Evolutionary conservation across 805 yeast species (phyloP).

Genomic region (Henningerozyma blattae): DNA sequence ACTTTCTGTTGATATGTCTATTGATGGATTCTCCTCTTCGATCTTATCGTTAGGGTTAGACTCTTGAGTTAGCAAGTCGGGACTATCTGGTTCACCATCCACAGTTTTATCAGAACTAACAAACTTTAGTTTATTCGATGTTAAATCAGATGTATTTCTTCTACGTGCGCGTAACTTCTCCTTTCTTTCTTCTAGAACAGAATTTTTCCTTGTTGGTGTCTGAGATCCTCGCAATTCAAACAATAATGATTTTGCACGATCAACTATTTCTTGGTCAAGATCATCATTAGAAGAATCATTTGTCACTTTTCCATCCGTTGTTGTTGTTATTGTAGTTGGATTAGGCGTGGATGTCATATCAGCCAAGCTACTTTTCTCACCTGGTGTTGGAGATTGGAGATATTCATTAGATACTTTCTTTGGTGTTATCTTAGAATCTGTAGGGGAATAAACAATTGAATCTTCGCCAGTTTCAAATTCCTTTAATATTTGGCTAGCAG

Average conservation of each 20-base stretch:
- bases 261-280: conserved; percentile 17
- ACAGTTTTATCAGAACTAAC: too few relatives aligned
- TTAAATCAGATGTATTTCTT: conserved; percentile 6
- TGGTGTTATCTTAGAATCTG: conserved; percentile 1
- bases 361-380: too few relatives aligned
- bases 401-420: too few relatives aligned
- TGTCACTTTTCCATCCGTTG: not conserved
- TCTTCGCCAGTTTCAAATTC: conserved; percentile 17
- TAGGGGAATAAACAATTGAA: conserved; percentile 22
- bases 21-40: too few relatives aligned
- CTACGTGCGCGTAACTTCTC: conserved; percentile 19
- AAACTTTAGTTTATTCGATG: conserved; percentile 9
- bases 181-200: conserved; percentile 16
- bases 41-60: too few relatives aligned
- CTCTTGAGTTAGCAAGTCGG: too few relatives aligned
- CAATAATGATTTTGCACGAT: conserved; percentile 51
- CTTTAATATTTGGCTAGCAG: conserved; percentile 5
- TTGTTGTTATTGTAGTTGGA: not conserved
- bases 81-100: too few relatives aligned
- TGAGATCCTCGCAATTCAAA: conserved; percentile 42
- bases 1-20: too few relatives aligned
- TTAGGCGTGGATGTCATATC: not conserved
- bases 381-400: conserved; percentile 6
- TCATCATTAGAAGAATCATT: not conserved
- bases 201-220: conserved; percentile 14